phyloP scores from a whole-genome alignment of 2,329 filamentous ascomycete genomes.

The Tetracladium maxilliforme region DNA sequence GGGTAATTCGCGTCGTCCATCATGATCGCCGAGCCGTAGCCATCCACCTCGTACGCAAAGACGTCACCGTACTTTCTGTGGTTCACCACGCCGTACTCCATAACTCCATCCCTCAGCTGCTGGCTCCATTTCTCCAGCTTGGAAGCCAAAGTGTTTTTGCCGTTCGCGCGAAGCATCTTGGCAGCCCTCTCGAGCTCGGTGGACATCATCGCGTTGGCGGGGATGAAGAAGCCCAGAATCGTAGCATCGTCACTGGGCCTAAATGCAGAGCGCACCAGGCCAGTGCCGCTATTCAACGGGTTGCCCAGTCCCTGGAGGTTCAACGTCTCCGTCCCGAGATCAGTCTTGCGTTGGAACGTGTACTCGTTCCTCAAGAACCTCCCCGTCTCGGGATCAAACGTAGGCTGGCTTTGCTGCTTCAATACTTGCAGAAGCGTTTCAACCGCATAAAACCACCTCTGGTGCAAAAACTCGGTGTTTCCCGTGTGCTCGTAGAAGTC shows the following conservation, averaged over 20 bases:
- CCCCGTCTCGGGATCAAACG: conserved; percentile 57
- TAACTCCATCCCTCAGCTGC: conserved; percentile 60
- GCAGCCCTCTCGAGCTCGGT: conserved; percentile 71
- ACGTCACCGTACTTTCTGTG: conserved; percentile 65
- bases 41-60: conserved; percentile 80
- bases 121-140: conserved; percentile 42
- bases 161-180: conserved; percentile 46
- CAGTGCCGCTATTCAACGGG: conserved; percentile 71
- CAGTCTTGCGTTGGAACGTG: conserved; percentile 72
- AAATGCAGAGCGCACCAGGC: conserved; percentile 81
- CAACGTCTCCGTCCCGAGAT: conserved; percentile 78
- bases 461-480: conserved; percentile 63
- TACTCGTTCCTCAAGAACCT: conserved; percentile 61
- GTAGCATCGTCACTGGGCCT: conserved; percentile 90
- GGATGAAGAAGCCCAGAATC: conserved; percentile 88
- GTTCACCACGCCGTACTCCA: conserved; percentile 68
- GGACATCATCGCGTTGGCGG: conserved; percentile 91
- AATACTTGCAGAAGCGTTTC: conserved; percentile 61
- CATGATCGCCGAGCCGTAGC: conserved; percentile 66
- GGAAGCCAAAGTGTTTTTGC: conserved; percentile 33
- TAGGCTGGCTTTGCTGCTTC: conserved; percentile 63
- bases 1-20: conserved; percentile 90
- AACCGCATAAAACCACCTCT: conserved; percentile 66
- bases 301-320: conserved; percentile 77
- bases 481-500: conserved; percentile 72